A percentile compares a stretch with the other conserved stretches of the same genome.
Evolutionary conservation across 305 asterid species (phyloP).

Genomic region (Nicotiana rustica): DNA sequence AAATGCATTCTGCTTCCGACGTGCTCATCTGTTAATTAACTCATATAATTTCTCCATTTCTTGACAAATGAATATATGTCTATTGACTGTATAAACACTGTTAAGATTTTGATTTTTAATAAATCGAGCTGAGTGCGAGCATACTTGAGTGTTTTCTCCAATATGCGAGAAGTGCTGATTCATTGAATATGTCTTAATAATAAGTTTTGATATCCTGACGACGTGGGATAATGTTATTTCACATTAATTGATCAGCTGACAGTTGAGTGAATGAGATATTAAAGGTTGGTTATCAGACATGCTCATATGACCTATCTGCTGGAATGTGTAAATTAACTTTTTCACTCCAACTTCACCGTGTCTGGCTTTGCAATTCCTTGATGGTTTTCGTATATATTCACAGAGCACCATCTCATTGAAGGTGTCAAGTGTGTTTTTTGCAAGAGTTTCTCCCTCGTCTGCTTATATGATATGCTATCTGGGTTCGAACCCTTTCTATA

Average conservation of each 20-base stretch:
- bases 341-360: neutral
- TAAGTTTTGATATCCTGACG: conserved; percentile 1
- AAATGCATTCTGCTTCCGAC: neutral
- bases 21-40: neutral
- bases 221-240: neutral
- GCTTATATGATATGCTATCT: neutral
- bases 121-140: neutral
- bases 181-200: neutral
- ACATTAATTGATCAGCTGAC: conserved; percentile 4
- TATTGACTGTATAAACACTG: neutral
- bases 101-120: neutral
- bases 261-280: conserved; percentile 4
- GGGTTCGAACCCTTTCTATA: neutral
- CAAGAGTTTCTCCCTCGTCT: neutral
- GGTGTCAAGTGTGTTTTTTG: neutral
- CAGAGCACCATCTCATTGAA: neutral
- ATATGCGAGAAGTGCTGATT: neutral
- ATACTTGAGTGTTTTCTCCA: neutral
- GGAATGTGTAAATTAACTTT: neutral
- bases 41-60: conserved; percentile 3
- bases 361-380: neutral
- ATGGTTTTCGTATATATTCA: neutral
- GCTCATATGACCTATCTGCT: neutral
- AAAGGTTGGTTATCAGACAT: neutral
- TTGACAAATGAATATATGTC: neutral